Percentiles rank a stretch among this genome's conserved stretches.
phyloP scores from a whole-genome alignment of 257 asterid genomes.

The Sherardia arvensis region DNA sequence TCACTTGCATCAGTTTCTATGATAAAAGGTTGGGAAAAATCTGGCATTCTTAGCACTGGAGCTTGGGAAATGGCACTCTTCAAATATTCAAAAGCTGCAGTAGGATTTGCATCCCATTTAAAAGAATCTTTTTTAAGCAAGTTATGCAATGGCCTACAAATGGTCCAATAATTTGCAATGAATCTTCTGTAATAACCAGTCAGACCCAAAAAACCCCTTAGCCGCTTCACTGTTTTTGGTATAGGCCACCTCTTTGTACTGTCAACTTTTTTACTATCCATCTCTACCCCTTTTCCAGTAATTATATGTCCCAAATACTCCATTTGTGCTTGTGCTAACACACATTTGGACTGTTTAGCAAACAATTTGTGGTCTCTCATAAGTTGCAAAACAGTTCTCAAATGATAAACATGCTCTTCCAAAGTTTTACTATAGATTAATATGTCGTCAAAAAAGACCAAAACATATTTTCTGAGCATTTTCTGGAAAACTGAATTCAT shows the following conservation, averaged over 20 bases:
- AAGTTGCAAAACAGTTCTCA: background rate
- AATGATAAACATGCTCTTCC: background rate
- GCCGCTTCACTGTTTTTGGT: background rate
- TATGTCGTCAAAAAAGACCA: background rate
- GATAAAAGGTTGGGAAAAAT: background rate
- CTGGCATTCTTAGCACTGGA: background rate
- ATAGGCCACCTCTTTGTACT: background rate
- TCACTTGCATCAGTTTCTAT: background rate
- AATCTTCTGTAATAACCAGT: background rate
- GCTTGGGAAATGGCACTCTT: background rate
- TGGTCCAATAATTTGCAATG: background rate
- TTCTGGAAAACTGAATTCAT: background rate
- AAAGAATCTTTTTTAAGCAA: background rate
- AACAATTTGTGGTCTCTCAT: background rate
- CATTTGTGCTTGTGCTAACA: background rate
- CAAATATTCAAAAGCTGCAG: background rate
- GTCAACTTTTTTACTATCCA: background rate
- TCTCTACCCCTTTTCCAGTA: background rate
- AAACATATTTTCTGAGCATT: background rate
- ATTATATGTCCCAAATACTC: background rate
- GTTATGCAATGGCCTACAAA: background rate
- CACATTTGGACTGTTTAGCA: background rate
- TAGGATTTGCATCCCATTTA: background rate
- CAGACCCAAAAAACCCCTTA: background rate
- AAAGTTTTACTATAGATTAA: too few relatives aligned